Evolutionary conservation across 2,329 filamentous ascomycete species (phyloP).

Genomic region (Penicillium sp.): DNA sequence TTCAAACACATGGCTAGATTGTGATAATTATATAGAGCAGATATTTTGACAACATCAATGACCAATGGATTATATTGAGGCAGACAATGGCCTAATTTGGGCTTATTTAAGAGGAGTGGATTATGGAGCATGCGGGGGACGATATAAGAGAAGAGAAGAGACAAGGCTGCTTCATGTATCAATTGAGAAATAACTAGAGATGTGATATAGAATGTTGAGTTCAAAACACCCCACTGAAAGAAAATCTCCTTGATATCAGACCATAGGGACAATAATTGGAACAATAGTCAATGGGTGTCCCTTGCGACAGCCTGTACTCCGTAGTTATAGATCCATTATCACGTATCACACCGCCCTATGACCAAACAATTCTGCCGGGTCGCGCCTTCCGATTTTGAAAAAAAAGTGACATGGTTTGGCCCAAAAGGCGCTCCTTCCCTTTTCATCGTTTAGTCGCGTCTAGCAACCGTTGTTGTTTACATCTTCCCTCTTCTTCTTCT

Average conservation of each 20-base stretch:
- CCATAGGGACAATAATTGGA: neutral
- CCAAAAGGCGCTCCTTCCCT: slow-evolving; percentile 5
- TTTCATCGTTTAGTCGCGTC: neutral
- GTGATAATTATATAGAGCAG: neutral
- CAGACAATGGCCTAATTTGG: neutral
- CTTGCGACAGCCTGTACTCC: neutral
- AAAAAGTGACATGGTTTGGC: slow-evolving; percentile 5
- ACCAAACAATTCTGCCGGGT: slow-evolving; percentile 4
- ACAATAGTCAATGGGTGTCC: neutral
- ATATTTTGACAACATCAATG: neutral
- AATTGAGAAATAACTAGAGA: neutral
- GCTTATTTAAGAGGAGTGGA: neutral
- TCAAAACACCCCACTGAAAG: neutral
- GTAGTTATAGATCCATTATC: no score
- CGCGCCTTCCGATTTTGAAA: slow-evolving; percentile 8
- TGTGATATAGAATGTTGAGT: neutral
- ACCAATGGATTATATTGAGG: neutral
- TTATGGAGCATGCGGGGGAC: neutral
- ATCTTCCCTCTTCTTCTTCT: neutral
- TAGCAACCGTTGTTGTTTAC: slow-evolving; percentile 5
- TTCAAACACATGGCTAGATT: neutral
- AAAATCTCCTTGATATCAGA: neutral
- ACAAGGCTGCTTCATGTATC: neutral
- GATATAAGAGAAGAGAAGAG: neutral
- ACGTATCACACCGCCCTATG: neutral